Evolutionary conservation across 768 basidiomycete genomes (phyloP), one percentile per base, ranked within the genome.

Genomic region (Tulasnella calospora): DNA sequence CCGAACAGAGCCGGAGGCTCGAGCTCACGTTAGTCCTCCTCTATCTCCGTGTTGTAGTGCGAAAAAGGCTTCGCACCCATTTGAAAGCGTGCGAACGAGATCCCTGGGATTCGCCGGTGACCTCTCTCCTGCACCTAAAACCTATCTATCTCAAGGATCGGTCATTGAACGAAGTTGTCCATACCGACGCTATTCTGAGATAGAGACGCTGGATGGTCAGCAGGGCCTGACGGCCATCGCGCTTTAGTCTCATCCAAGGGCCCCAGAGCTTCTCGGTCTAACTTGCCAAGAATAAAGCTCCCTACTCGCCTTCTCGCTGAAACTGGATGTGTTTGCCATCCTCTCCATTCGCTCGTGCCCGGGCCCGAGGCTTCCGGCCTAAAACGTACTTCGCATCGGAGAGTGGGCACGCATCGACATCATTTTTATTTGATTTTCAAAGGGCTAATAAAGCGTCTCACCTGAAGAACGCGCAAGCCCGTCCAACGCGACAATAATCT

Each of bases 1-100:
- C 61, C 61, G 61, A 67, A 67, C 61, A 33, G 61, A 67, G 61
- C n/a, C 33, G 8, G 61, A 67, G 61, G 61, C 61, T 67, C 61
- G 61, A 67, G 61, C 33, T 33, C 0, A 27, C 1, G 33, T 51
- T 2, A 21, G 2, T 30, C 61, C 27, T 17, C 30, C 12, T 33
- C 61, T 21, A 7, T 15, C 13, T 30, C 30, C 27, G 21, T 33
- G 17, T 5, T 2, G 33, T n/a, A 33, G 35, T 10, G 19, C 46
- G 13, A 46, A 15, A 46, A 8, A 46, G 13, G 46, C 46, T 46
- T 27, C 6, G 61, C 61, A 67, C 61, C 30, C 15, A n/a, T n/a
- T 9, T 2, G 61, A 67, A 33, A 35, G 61, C 61, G 61, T 67
- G 61, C 33, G 61, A 67, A n/a, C n/a, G n/a, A 67, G 61, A 67